phyloP scores from a whole-genome alignment of 2,329 filamentous ascomycete genomes.

The Ustilaginoidea virens region DNA sequence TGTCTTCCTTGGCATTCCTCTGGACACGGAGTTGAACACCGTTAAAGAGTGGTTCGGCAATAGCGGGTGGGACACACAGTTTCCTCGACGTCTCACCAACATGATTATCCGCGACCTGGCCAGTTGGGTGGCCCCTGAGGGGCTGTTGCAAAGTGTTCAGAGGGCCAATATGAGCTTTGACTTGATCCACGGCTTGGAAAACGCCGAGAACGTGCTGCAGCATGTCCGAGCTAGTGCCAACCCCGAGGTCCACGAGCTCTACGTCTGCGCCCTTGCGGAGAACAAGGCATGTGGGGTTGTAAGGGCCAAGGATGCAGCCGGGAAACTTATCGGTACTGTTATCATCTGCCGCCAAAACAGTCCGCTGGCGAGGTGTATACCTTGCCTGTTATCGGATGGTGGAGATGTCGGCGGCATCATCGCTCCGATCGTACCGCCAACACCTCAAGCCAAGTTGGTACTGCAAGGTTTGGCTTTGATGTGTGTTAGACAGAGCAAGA shows the following conservation, averaged over 20 bases:
- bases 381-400: constrained; percentile 45
- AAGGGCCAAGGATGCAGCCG: constrained; percentile 54
- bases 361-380: constrained; percentile 52
- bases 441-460: constrained; percentile 52
- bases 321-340: constrained; percentile 61
- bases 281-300: constrained; percentile 65
- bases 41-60: constrained; percentile 72
- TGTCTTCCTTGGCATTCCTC: constrained; percentile 74
- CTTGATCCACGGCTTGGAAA: constrained; percentile 66
- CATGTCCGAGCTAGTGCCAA: constrained; percentile 60
- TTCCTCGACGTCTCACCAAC: constrained; percentile 42
- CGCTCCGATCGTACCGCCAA: constrained; percentile 59
- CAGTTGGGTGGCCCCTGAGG: constrained; percentile 61
- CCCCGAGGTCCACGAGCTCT: constrained; percentile 68
- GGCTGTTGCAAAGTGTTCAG: constrained; percentile 58
- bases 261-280: constrained; percentile 58
- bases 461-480: constrained; percentile 65
- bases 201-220: constrained; percentile 55
- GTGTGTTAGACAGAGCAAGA: constrained; percentile 69
- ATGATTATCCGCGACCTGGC: constrained; percentile 60
- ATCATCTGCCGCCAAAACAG: constrained; percentile 63
- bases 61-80: constrained; percentile 68
- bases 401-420: constrained; percentile 59
- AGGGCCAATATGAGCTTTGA: constrained; percentile 66
- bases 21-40: constrained; percentile 28